These are phyloP conservation scores for Dendryphion nanum DNA, from an alignment of 2,329 filamentous ascomycete genomes.

Conservation along the genomic window DNA sequence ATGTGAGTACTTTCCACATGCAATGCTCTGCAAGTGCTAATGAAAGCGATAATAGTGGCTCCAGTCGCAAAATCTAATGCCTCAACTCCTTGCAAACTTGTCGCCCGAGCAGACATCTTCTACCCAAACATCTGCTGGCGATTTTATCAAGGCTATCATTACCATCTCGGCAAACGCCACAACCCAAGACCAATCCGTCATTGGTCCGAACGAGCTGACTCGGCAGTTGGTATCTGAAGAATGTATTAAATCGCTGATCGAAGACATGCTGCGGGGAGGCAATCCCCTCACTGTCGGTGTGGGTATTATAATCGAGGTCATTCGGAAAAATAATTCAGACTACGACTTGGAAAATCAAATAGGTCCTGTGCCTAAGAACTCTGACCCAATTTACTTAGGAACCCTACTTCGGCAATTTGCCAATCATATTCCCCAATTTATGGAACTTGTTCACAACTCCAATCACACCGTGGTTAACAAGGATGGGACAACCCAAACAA, in stretches of 20 bases:
- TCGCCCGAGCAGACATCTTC: slow-evolving; percentile 81
- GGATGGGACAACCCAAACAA: slow-evolving; percentile 59
- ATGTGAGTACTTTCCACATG: slow-evolving; percentile 57
- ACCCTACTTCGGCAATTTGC: slow-evolving; percentile 87
- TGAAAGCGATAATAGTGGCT: slow-evolving; percentile 67
- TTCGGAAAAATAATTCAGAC: slow-evolving; percentile 98
- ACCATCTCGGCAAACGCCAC: slow-evolving; percentile 98
- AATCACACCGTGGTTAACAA: slow-evolving; percentile 57
- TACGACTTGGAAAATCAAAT: slow-evolving; percentile 91
- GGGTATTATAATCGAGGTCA: slow-evolving; percentile 96
- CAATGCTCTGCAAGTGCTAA: background rate
- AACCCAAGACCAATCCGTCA: slow-evolving; percentile 97
- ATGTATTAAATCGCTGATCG: slow-evolving; percentile 81
- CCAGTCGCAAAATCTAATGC: slow-evolving; percentile 83
- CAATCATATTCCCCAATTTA: slow-evolving; percentile 88
- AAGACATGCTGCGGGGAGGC: slow-evolving; percentile 88
- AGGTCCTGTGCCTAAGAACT: slow-evolving; percentile 75
- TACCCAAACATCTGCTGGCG: slow-evolving; percentile 92
- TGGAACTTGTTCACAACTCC: slow-evolving; percentile 80
- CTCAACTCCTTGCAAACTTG: slow-evolving; percentile 81
- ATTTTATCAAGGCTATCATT: slow-evolving; percentile 98
- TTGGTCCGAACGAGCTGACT: slow-evolving; percentile 94
- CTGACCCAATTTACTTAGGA: slow-evolving; percentile 94
- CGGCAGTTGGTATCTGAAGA: slow-evolving; percentile 85
- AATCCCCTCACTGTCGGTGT: slow-evolving; percentile 95